Conservation (phyloP, 495 filamentous ascomycete genomes). For the Rostrohypoxylon terebratum region DNA sequence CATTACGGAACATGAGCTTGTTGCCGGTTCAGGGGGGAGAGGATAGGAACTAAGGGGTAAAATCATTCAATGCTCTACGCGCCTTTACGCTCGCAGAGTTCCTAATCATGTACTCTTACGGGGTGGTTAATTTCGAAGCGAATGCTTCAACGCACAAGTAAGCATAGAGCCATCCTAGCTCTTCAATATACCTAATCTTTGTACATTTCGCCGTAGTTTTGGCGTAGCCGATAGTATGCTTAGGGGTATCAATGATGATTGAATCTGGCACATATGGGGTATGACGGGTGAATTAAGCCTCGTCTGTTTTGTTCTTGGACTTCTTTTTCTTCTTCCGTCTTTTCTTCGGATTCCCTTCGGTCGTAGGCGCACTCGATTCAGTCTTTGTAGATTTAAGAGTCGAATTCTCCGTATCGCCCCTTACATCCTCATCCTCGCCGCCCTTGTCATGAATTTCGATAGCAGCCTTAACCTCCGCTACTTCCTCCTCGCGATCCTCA, state of each 20-base stretch:
- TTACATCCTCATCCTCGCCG: not conserved
- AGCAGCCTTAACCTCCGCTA: not conserved
- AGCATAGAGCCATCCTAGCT: constrained; percentile 19
- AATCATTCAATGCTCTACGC: constrained; percentile 22
- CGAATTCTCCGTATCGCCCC: constrained; percentile 9
- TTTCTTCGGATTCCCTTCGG: constrained; percentile 64
- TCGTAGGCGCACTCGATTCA: constrained; percentile 26
- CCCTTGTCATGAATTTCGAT: constrained; percentile 9
- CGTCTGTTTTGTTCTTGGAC: constrained; percentile 38
- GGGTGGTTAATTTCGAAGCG: constrained; percentile 31
- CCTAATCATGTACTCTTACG: constrained; percentile 46
- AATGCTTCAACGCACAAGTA: constrained; percentile 19
- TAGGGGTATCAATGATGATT: not conserved
- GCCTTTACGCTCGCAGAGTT: constrained; percentile 34
- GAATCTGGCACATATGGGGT: not conserved
- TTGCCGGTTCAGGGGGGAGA: constrained; percentile 18
- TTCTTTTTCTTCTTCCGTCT: constrained; percentile 65
- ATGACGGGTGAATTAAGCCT: constrained; percentile 15
- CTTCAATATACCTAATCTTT: constrained; percentile 26
- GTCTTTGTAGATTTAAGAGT: not conserved
- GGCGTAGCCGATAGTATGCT: not conserved
- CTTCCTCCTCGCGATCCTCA: constrained; percentile 7
- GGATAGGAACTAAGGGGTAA: constrained; percentile 6
- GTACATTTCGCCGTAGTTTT: constrained; percentile 28
- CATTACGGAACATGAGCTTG: constrained; percentile 34